Conservation (phyloP, 495 filamentous ascomycete species). For the Immersiella caudata region DNA sequence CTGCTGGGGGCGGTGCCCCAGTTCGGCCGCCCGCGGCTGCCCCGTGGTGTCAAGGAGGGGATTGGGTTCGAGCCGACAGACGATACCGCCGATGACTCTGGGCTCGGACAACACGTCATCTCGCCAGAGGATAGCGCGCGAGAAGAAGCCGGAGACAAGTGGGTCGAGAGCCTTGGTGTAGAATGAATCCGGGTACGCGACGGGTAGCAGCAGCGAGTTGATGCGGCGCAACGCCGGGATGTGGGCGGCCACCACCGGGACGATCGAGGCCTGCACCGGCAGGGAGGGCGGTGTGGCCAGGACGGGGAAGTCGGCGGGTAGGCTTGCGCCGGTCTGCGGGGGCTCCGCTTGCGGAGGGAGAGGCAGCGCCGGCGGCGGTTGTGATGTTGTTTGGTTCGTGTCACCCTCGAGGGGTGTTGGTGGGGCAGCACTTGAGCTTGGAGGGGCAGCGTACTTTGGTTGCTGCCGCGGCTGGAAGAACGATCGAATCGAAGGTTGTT, state of each 20-base stretch:
- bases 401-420: slow-evolving; percentile 12
- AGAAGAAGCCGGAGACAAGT: slow-evolving; percentile 66
- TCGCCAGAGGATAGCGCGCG: slow-evolving; percentile 69
- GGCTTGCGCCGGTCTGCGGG: slow-evolving; percentile 13
- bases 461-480: slow-evolving; percentile 43
- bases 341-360: slow-evolving; percentile 21
- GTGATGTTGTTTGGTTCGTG: slow-evolving; percentile 20
- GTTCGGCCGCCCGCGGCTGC: neutral
- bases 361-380: slow-evolving; percentile 29
- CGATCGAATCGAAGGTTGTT: slow-evolving; percentile 54
- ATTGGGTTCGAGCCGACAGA: slow-evolving; percentile 74
- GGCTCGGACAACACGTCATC: slow-evolving; percentile 42
- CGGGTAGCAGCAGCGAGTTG: slow-evolving; percentile 80
- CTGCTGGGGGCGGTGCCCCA: slow-evolving; percentile 7
- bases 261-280: slow-evolving; percentile 57
- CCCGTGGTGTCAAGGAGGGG: slow-evolving; percentile 25
- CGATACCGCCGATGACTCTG: slow-evolving; percentile 78
- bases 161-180: slow-evolving; percentile 76
- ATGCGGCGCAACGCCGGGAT: slow-evolving; percentile 78
- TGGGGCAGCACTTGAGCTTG: slow-evolving; percentile 21
- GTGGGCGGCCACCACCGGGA: slow-evolving; percentile 60
- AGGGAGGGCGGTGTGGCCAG: slow-evolving; percentile 39
- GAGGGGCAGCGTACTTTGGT: slow-evolving; percentile 31
- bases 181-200: slow-evolving; percentile 85
- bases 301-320: slow-evolving; percentile 40